A percentile compares a stretch with the other conserved stretches of the same genome.
phyloP scores from a whole-genome alignment of 2,329 filamentous ascomycete genomes.

The Venturia nashicola region DNA sequence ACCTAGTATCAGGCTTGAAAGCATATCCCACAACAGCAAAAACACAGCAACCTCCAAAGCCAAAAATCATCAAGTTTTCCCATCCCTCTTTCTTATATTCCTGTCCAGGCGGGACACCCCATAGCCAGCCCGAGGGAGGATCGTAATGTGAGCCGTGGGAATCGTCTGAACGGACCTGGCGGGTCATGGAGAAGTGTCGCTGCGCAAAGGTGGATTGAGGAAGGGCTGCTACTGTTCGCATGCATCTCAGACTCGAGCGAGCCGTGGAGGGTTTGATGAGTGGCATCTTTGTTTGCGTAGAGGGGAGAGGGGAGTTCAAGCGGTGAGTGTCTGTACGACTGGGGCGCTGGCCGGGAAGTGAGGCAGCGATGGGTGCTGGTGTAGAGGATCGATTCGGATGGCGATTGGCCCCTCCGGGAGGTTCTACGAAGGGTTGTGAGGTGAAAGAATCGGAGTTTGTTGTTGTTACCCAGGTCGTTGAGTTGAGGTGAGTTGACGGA shows the following conservation, averaged over 20 bases:
- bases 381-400: neutral
- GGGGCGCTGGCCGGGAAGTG: neutral
- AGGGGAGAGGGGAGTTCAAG: neutral
- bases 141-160: constrained; percentile 73
- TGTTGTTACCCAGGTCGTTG: neutral
- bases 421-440: neutral
- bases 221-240: neutral
- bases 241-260: neutral
- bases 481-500: no score
- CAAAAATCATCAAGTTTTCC: constrained; percentile 78
- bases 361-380: neutral
- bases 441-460: neutral
- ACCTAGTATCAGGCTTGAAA: constrained; percentile 99
- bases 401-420: neutral
- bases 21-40: constrained; percentile 71
- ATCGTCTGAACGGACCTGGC: neutral
- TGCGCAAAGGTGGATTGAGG: neutral
- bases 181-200: constrained; percentile 6
- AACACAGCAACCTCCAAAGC: constrained; percentile 67
- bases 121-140: constrained; percentile 82
- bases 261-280: neutral
- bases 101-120: constrained; percentile 86
- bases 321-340: neutral
- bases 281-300: neutral
- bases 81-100: constrained; percentile 94